Evolutionary conservation across 495 filamentous ascomycete genomes (phyloP).

Genomic region (Articulospora tetracladia): DNA sequence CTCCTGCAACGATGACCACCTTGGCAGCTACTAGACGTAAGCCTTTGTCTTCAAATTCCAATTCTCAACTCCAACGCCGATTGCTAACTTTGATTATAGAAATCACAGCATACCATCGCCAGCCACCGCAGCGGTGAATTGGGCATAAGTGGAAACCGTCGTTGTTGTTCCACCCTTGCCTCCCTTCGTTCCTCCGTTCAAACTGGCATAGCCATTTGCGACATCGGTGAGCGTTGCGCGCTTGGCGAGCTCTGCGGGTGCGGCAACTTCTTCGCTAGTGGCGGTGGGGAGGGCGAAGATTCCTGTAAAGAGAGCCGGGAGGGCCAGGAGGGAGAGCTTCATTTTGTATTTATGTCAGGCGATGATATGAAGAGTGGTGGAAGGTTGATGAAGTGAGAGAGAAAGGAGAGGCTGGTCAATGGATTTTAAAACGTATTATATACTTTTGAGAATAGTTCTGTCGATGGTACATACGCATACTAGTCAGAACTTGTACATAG

Average conservation of each 20-base stretch:
- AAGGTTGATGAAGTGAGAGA: background rate
- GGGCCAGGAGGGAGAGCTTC: background rate
- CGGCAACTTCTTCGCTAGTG: background rate
- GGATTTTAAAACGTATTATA: no score
- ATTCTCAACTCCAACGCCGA: no score
- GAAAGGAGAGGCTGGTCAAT: background rate
- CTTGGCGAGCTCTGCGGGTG: background rate
- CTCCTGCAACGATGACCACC: slow-evolving; percentile 42
- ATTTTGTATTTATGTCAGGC: background rate
- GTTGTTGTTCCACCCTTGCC: slow-evolving; percentile 55
- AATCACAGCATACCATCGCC: slow-evolving; percentile 21
- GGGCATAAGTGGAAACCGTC: slow-evolving; percentile 53
- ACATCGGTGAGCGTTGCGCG: background rate
- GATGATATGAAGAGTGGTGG: background rate
- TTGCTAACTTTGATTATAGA: no score
- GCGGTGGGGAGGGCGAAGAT: background rate
- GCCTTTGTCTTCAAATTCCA: no score
- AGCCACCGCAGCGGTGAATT: slow-evolving; percentile 46
- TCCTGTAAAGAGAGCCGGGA: background rate
- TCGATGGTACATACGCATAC: no score
- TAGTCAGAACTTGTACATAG: no score
- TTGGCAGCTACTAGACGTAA: slow-evolving; percentile 24
- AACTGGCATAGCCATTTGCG: slow-evolving; percentile 33
- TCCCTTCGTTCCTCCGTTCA: slow-evolving; percentile 50
- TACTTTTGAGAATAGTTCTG: no score